A percentile compares a stretch with the other conserved stretches of the same genome.
Evolutionary conservation across 1,139 yeast species (phyloP).

Genomic region (Hanseniaspora uvarum): DNA sequence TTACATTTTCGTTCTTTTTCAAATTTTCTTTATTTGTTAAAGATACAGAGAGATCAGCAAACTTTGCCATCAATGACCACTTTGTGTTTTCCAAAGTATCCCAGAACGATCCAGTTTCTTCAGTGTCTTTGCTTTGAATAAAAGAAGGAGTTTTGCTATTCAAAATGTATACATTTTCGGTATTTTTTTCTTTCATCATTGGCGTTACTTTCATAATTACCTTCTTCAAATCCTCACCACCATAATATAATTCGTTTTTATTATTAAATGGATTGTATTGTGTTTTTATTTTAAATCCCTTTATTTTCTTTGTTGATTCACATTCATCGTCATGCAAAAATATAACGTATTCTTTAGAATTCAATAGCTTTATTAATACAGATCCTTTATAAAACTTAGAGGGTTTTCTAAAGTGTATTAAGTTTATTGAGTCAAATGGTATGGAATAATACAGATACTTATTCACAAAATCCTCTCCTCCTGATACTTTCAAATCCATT

Average conservation of each 20-base stretch:
- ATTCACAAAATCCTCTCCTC: neutral
- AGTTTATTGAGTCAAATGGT: constrained; percentile 39
- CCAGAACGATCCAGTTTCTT: constrained; percentile 22
- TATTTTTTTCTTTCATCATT: constrained; percentile 40
- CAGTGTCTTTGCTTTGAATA: constrained; percentile 20
- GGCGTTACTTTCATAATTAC: constrained; percentile 37
- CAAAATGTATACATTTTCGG: constrained; percentile 54
- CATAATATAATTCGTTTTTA: constrained; percentile 64
- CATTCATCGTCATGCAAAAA: constrained; percentile 89
- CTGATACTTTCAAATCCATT: neutral
- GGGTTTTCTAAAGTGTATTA: constrained; percentile 75
- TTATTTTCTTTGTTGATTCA: constrained; percentile 57
- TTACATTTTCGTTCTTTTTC: constrained; percentile 28
- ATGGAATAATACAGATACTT: constrained; percentile 7
- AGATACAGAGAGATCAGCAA: constrained; percentile 69
- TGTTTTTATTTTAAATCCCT: constrained; percentile 40
- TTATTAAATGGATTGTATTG: constrained; percentile 67
- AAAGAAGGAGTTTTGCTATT: constrained; percentile 40
- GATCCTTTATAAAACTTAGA: constrained; percentile 86
- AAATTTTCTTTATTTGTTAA: constrained; percentile 18
- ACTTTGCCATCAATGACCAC: constrained; percentile 76
- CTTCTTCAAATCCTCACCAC: constrained; percentile 65
- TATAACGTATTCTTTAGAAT: constrained; percentile 50
- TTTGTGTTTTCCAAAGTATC: constrained; percentile 52
- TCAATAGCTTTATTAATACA: constrained; percentile 41